Percentiles rank a stretch among this genome's conserved stretches.
Evolutionary conservation across 2,329 filamentous ascomycete genomes (phyloP).

Genomic region (Ophiostoma ips): DNA sequence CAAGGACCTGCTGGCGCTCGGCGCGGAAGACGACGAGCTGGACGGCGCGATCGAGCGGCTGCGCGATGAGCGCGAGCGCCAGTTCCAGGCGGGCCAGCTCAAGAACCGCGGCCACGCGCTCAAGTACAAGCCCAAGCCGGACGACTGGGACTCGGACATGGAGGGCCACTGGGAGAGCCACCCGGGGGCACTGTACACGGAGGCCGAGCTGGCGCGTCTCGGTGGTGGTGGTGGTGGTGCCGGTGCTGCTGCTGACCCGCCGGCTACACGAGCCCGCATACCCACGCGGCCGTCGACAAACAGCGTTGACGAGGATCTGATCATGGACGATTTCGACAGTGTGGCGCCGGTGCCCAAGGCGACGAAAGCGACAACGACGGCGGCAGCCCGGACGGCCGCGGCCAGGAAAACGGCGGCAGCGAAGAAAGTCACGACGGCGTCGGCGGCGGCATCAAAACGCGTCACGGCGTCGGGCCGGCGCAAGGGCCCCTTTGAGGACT

Average conservation of each 20-base stretch:
- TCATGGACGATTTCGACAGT: conserved; percentile 39
- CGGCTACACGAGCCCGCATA: not conserved
- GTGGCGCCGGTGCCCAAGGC: conserved; percentile 23
- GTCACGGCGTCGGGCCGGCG: conserved; percentile 26
- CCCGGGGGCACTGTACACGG: conserved; percentile 45
- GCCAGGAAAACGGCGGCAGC: conserved; percentile 13
- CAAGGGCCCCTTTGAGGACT: conserved; percentile 26
- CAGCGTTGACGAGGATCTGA: conserved; percentile 35
- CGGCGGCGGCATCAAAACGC: conserved; percentile 26
- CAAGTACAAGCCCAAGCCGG: conserved; percentile 61
- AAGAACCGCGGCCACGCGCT: conserved; percentile 25
- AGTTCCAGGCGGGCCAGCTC: conserved; percentile 52
- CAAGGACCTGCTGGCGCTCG: conserved; percentile 51
- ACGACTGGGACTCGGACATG: conserved; percentile 76
- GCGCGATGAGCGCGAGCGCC: conserved; percentile 53
- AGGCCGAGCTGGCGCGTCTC: not conserved
- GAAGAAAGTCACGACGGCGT: conserved; percentile 18
- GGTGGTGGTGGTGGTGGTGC: not conserved
- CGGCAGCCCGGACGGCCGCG: not conserved
- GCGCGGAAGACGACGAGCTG: conserved; percentile 57
- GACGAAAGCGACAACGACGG: conserved; percentile 9
- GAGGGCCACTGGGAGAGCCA: conserved; percentile 79
- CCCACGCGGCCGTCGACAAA: not conserved
- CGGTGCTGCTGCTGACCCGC: not conserved
- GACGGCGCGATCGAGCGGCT: conserved; percentile 64